Evolutionary conservation across 106 monocot species (phyloP), one percentile per base, ranked within the genome.

Genomic region (Alisma plantagoaquatica): DNA sequence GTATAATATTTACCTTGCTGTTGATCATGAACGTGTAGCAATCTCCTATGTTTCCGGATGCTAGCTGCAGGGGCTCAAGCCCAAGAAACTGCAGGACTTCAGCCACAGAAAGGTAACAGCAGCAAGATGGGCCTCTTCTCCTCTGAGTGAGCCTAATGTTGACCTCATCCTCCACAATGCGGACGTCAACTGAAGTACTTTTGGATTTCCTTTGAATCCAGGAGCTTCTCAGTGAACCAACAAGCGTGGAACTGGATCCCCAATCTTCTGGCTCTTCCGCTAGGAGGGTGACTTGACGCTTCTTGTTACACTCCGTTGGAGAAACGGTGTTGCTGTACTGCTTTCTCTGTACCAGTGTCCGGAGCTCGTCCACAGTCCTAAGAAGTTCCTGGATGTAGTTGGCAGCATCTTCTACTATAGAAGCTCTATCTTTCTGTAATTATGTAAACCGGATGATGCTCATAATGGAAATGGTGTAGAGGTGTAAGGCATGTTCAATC

Each of bases 111-210:
- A 77, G 60, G 56, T 75, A 43, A 46, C 83, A 83, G 3, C 66
- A 53, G n/a, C n/a, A n/a, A n/a, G n/a, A n/a, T n/a, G n/a, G n/a
- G 10, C 56, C 14, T 49, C 24, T 66, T 46, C 54, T 79, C 23
- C 73, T 66, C 64, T 72, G 78, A 0, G 66, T 72, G 47, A 93
- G 68, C 65, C 78, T 93, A 56, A 93, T 80, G 59, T 63, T 74
- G n/a, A 73, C 87, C 46, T 93, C 93, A 8, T 87, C 87, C 31
- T 93, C 93, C n/a, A 93, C 57, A 15, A 87, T 83, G 15, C 93
- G 65, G 12, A 93, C 83, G 49, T 93, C 93, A 0, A 93, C 77
- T 17, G 46, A 49, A 11, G 74, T 75, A 17, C 72, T 79, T 49
- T 70, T 83, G 2, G 72, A 74, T 26, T 43, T 65, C 54, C 93